Evolutionary conservation across 192 early-diverging fungal genomes (phyloP), one percentile per base, ranked within the genome.

Genomic region (Coemansia sp.): DNA sequence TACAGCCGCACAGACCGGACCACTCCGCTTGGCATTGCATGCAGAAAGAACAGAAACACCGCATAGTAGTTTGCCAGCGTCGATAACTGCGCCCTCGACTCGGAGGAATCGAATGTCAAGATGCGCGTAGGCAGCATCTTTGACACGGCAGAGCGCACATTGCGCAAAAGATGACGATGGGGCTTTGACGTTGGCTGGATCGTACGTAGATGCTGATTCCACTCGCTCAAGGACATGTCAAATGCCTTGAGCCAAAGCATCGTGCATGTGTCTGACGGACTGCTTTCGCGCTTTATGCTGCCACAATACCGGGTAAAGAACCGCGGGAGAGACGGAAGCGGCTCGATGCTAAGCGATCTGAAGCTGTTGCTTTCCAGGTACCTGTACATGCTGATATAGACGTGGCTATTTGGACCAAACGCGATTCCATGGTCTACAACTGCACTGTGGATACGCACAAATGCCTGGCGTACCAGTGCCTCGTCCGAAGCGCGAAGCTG

Each of bases 121-220:
- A 83, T 72, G 4, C 75, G 69, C n/a, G 80, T 83, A 10, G 80
- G 80, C 63, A 83, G 49, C 65, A 83, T 76, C 51, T 83, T 82
- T 37, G 79, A 82, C 50, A 82, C 79, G 2, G 63, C 46, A 4
- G 75, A 60, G 22, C 79, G 79, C 50, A 82, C 69, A 41, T 57
- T 63, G 44, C 71, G 75, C 53, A 77, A 37, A 1, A 49, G 22
- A 4, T 68, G 63, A 9, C 71, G 64, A 55, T 70, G 41, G 53
- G 38, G 48, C 48, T 68, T 71, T 13, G 75, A 67, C 17, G 56
- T 45, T 10, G 46, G 61, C 8, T 45, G 63, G 50, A n/a, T 22
- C 3, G 9, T 12, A 12, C 7, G 45, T 32, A 83, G 65, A 42
- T 65, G 75, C 44, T 16, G 51, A 1, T 63, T 6, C 75, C 76